Base-by-base conservation (phyloP, 1,139 yeast species). In the Candida labiduridarum region DNA sequence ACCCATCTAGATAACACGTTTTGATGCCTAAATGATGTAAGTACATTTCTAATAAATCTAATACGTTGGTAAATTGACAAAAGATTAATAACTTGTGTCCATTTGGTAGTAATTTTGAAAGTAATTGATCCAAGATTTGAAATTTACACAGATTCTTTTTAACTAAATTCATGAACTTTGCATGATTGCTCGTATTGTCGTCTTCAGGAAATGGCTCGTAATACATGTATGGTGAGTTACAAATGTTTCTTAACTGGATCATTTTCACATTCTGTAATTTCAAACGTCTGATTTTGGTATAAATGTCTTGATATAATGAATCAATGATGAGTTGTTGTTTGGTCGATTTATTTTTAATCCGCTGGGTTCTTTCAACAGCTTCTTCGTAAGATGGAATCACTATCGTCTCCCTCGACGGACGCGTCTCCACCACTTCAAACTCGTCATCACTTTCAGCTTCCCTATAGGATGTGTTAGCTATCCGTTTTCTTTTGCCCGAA, bases 151-250 rank as follows among this genome's bases (percentile, higher is more conserved):
- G 87, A 41, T 83, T 76, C 38, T 70, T 61, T 14, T 82, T 62
- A 27, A 75, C 53, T 3, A 65, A 46, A 4, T 62, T 53, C 56
- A 74, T 68, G 76, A 72, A 71, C 27, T 54, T 41, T 29, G 11
- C 14, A n/a, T 4, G 14, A 45, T 1, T 42, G 40, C 31, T 66
- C 67, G 9, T 14, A 46, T 15, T 31, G 12, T 66, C 67, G 10
- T 15, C 46, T 15, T 30, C 45, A 8, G 22, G 63, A 44, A 89
- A 89, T 0, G 97, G 98, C 56, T 85, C 88, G 67, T 85, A 89
- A 61, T 87, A 89, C 44, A 88, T 68, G 62, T 87, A 87, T 0
- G 97, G 96, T 0, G 96, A 86, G 59, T 90, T 87, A 59, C 97
- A 91, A 7, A 89, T 82, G 54, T 85, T 83, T 47, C 99, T 76